A percentile compares a stretch with the other conserved stretches of the same genome.
phyloP scores from a whole-genome alignment of 129 eudicot genomes.

The Oenanthe sinensis region DNA sequence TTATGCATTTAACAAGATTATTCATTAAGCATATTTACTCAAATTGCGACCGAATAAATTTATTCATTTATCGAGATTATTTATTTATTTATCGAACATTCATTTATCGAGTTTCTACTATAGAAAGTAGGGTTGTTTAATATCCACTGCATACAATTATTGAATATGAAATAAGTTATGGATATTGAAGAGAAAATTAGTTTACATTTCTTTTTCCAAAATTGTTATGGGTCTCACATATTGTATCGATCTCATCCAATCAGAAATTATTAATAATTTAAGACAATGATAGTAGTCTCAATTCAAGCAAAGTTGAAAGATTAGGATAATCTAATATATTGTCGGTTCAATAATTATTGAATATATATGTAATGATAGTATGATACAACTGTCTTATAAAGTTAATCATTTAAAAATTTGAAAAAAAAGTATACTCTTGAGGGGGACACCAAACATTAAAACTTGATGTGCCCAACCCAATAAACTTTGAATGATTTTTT shows the following conservation, averaged over 20 bases:
- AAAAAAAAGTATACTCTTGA: not conserved
- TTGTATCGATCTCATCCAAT: not conserved
- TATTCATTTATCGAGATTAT: too few species aligned
- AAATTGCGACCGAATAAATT: too few species aligned
- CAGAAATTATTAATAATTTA: not conserved
- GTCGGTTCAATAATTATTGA: not conserved
- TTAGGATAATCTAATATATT: not conserved
- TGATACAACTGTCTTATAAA: not conserved
- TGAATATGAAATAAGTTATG: not conserved
- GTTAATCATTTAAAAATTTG: not conserved
- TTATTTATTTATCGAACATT: too few species aligned
- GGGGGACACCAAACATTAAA: not conserved
- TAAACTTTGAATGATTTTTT: too few species aligned
- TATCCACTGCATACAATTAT: not conserved
- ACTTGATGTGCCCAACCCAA: not conserved
- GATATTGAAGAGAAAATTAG: not conserved
- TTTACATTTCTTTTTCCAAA: not conserved
- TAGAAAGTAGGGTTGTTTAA: not conserved
- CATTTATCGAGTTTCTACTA: too few species aligned
- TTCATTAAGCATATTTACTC: too few species aligned
- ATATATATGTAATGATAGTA: not conserved
- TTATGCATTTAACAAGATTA: too few species aligned
- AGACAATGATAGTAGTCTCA: not conserved
- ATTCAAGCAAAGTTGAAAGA: not conserved
- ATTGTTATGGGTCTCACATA: not conserved